Evolutionary conservation across 495 filamentous ascomycete species (phyloP), one percentile per base, ranked within the genome.

Genomic region (Penicillium parvum): DNA sequence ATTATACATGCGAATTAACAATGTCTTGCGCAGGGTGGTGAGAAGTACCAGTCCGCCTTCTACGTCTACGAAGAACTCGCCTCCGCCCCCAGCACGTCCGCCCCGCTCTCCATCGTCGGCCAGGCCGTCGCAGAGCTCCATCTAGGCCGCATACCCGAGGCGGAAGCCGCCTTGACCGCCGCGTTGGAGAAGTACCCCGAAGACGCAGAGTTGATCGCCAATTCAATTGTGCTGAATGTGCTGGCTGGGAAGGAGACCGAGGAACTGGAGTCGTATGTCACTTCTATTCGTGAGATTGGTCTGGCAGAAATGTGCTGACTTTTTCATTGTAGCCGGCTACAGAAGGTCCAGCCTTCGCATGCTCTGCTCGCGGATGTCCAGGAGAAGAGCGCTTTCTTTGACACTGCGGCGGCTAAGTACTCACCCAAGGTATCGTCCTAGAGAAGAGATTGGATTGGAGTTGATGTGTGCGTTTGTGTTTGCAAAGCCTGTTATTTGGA

Each of bases 31-130:
- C 37, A 94, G 87, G 92, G 92, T 57, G 90, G 89, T 47, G 91
- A 96, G 49, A 90, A 86, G 64, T 98, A 97, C 72, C 92, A 97
- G 64, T 85, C 88, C 52, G 85, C 91, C 25, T 98, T 92, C 71
- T 98, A 98, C 76, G 90, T 98, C 52, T 98, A 88, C 60, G 91
- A 96, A 68, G 92, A 98, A 65, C 81, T 98, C 27, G 92, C 92
- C 15, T 85, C 94, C 63, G 81, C 85, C 16, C 84, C 88, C 12
- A 78, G 84, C 37, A 80, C 85, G 1, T 67, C 77, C 36, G 76
- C 80, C 26, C 74, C 77, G 18, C 60, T 73, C 23, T 76, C 75
- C 18, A 79, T 95, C 26, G 76, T 95, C 49, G 84, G 84, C 22
- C 92, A 97, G 74, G 91, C 90, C 19, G 82, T 97, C 19, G 83